Conservation (phyloP, 2,329 filamentous ascomycete species). For the Colletotrichum graminicola region DNA sequence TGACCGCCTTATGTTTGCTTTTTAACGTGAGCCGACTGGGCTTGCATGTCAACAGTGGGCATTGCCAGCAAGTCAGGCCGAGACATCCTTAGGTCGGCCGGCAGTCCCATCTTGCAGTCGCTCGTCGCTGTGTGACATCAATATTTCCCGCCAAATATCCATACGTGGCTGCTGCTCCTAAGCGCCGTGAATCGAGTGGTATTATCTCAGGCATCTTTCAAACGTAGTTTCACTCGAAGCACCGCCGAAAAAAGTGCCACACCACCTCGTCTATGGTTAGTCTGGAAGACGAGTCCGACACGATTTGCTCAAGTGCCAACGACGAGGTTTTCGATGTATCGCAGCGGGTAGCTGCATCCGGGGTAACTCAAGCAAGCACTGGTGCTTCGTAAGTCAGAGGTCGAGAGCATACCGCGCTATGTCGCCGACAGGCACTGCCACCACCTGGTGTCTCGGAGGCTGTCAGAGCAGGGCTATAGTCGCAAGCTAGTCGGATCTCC, state of each 20-base stretch:
- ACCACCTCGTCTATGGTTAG: constrained; percentile 21
- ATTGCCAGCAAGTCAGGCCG: constrained; percentile 7
- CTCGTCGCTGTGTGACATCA: constrained; percentile 28
- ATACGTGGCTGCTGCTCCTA: background rate
- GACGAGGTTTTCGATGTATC: constrained; percentile 10
- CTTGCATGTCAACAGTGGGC: constrained; percentile 25
- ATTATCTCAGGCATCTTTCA: background rate
- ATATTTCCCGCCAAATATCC: constrained; percentile 7
- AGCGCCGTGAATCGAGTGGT: background rate
- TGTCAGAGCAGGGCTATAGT: background rate
- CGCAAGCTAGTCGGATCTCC: background rate
- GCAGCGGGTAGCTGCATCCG: constrained; percentile 27
- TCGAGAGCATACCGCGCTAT: background rate
- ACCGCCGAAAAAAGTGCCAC: constrained; percentile 31
- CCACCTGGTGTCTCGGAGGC: background rate
- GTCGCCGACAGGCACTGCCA: background rate
- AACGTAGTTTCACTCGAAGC: constrained; percentile 27
- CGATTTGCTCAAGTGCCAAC: background rate
- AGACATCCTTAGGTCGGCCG: constrained; percentile 36
- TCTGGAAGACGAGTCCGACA: constrained; percentile 1
- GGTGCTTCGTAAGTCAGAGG: constrained; percentile 7
- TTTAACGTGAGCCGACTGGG: background rate
- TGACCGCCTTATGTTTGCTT: constrained; percentile 38
- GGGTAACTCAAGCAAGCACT: background rate
- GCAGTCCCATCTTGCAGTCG: constrained; percentile 34